Evolutionary conservation across 2,329 filamentous ascomycete genomes (phyloP).

Genomic region (Colletotrichum limetticola): DNA sequence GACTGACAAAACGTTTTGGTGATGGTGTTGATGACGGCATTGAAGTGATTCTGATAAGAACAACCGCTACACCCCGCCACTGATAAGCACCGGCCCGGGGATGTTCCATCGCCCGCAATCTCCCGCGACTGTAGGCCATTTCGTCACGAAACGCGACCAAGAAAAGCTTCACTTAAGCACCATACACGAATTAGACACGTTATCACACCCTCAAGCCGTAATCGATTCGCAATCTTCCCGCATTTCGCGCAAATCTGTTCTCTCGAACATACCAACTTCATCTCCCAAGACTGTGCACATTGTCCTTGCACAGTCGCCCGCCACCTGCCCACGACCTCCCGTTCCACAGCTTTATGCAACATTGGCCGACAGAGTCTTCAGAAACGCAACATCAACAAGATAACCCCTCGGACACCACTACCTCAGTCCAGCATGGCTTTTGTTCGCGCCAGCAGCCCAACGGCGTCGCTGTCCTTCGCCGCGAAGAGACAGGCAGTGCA

Average conservation of each 20-base stretch:
- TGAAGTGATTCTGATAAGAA: neutral
- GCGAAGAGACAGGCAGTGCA: constrained; percentile 47
- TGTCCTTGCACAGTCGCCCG: constrained; percentile 61
- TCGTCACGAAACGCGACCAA: constrained; percentile 30
- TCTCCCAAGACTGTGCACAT: constrained; percentile 61
- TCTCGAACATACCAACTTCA: neutral
- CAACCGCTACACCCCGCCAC: neutral
- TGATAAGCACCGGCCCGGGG: constrained; percentile 32
- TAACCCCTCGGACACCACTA: constrained; percentile 45
- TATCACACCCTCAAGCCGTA: constrained; percentile 12
- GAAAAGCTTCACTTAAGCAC: constrained; percentile 21
- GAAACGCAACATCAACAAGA: constrained; percentile 51
- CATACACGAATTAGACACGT: constrained; percentile 24
- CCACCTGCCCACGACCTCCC: constrained; percentile 43
- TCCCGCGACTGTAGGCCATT: constrained; percentile 10
- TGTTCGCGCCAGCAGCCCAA: constrained; percentile 52
- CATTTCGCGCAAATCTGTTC: neutral
- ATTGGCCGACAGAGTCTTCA: constrained; percentile 62
- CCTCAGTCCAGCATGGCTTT: constrained; percentile 68
- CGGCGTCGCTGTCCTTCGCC: constrained; percentile 47
- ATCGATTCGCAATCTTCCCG: constrained; percentile 9
- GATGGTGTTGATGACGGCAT: constrained; percentile 6
- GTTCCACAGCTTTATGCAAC: constrained; percentile 71
- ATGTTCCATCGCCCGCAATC: constrained; percentile 34
- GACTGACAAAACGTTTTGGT: neutral